Base-by-base conservation (phyloP, 371 early-diverging fungal species). In the Apophysomyces trapeziformis region DNA sequence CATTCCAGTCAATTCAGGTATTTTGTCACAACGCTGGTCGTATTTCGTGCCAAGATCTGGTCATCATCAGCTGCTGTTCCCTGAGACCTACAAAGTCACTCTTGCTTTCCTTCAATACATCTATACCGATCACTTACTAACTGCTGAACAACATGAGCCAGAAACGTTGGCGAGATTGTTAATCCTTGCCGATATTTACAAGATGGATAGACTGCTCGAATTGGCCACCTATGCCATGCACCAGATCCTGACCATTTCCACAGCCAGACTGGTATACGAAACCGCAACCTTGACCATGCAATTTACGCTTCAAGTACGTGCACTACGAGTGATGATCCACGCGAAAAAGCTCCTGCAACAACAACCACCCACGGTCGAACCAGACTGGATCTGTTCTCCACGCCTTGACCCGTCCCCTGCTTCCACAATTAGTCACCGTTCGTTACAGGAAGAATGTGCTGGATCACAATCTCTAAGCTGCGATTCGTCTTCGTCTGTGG, bases 91-190 rank as follows among this genome's bases (percentile, higher is more conserved):
- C 58, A 72, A 82, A 14, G 87, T 87, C 11, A 85, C 89, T 26
- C 65, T 82, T 59, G 87, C 89, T 7, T 90, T 92, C 63, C 70
- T 91, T 12, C 90, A 91, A 60, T 93, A 82, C 46, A 69, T 92
- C 54, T 91, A 93, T 66, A 91, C 93, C 0, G 90, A 88, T 67
- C 85, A 88, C 67, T 72, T 93, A 18, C 85, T 91, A 66, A 86
- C 89, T 8, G 75, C 89, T 39, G 82, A 88, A 63, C 84, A 82
- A 65, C 81, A 88, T 67, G 76, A 85, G 36, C 68, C 88, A 6
- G 78, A 84, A 8, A 84, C 91, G 0, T 70, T 93, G 5, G 85
- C 89, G 21, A 87, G 90, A 46, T 73, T 93, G 4, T 68, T 93
- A 45, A 71, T 84, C 4, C 65, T 91, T 0, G 87, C 91, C 1